Percentiles rank a stretch among this genome's conserved stretches.
Evolutionary conservation across 768 basidiomycete genomes (phyloP).

Genomic region (Mycena leptocephala): DNA sequence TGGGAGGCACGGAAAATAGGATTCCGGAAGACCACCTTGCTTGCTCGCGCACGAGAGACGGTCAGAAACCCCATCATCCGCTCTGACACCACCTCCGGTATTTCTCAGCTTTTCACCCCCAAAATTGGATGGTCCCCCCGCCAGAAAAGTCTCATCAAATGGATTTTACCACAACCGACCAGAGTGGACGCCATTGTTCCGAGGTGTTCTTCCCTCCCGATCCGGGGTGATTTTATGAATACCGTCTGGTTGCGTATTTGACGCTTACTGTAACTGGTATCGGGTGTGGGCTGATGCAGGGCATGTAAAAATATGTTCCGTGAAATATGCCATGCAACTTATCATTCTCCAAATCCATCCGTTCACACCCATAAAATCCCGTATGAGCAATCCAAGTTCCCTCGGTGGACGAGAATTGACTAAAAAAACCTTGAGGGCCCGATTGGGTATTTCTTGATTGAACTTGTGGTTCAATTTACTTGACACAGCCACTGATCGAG

Average conservation of each 20-base stretch:
- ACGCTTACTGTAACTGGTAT: not conserved
- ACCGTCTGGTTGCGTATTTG: not conserved
- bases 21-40: conserved; percentile 4
- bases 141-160: not conserved
- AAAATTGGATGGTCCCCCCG: too few relatives aligned
- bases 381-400: too few relatives aligned
- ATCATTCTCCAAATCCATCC: too few relatives aligned
- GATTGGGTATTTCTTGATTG: too few relatives aligned
- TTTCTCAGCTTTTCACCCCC: not conserved
- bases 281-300: too few relatives aligned
- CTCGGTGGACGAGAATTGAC: too few relatives aligned
- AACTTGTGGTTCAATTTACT: too few relatives aligned
- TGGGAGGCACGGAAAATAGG: conserved; percentile 28
- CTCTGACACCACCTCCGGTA: not conserved
- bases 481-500: too few relatives aligned
- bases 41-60: conserved; percentile 26
- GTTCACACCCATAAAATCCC: too few relatives aligned
- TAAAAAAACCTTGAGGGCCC: too few relatives aligned
- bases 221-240: not conserved
- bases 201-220: conserved; percentile 4
- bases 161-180: conserved; percentile 12
- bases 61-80: conserved; percentile 21
- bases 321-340: too few relatives aligned
- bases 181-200: conserved; percentile 20
- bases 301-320: too few relatives aligned